Conservation (phyloP, 352 stramenopile genomes). For the Phytopythium chamaehyphon region DNA sequence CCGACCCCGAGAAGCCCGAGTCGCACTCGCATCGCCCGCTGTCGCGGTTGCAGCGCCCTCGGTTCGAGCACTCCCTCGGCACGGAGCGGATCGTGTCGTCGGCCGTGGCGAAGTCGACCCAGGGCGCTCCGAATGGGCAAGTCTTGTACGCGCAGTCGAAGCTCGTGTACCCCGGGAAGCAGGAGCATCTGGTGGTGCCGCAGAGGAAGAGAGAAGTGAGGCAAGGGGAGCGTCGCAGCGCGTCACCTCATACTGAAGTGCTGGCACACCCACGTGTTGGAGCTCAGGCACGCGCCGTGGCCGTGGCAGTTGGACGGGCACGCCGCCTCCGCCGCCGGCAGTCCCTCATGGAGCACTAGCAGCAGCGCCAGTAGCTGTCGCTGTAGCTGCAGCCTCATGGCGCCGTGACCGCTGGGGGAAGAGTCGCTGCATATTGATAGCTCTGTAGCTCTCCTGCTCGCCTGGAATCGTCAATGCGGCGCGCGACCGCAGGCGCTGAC, state of each 20-base stretch:
- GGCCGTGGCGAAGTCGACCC: conserved; percentile 46
- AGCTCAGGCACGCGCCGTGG: conserved; percentile 45
- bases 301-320: conserved; percentile 68
- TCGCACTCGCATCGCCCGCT: conserved; percentile 82
- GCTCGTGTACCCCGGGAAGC: conserved; percentile 79
- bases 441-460: background rate
- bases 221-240: conserved; percentile 2
- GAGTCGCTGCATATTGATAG: background rate
- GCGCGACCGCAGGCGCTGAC: background rate
- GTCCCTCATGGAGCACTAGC: conserved; percentile 7
- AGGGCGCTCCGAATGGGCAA: conserved; percentile 70
- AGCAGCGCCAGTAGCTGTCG: conserved; percentile 9
- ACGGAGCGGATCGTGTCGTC: conserved; percentile 38
- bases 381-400: background rate
- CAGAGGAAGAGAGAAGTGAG: conserved; percentile 7
- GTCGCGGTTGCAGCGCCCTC: conserved; percentile 70
- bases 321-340: conserved; percentile 9
- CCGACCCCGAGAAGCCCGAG: conserved; percentile 54
- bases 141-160: conserved; percentile 80
- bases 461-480: background rate
- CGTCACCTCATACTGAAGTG: background rate
- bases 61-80: conserved; percentile 58
- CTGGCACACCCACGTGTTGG: conserved; percentile 45
- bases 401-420: background rate
- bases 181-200: conserved; percentile 63